Conservation (phyloP, 352 stramenopile genomes). For the Globisporangium lucens region DNA sequence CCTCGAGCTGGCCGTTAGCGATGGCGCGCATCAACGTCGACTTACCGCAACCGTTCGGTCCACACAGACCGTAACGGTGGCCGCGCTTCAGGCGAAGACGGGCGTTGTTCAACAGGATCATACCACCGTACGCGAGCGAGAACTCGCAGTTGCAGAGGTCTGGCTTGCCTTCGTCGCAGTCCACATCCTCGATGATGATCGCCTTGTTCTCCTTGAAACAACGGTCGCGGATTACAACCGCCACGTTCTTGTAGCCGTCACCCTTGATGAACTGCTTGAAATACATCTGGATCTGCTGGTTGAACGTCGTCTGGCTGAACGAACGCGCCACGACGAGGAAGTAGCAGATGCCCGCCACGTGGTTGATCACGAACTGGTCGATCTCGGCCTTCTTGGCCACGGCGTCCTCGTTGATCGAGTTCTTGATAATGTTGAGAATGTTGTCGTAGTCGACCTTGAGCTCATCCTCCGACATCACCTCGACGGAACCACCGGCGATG, state of each 20-base stretch:
- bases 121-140: slow-evolving; percentile 95
- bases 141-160: slow-evolving; percentile 99
- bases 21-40: slow-evolving; percentile 97
- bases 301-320: slow-evolving; percentile 95
- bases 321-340: slow-evolving; percentile 88
- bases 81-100: slow-evolving; percentile 90
- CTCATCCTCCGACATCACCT: slow-evolving; percentile 83
- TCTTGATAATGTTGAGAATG: slow-evolving; percentile 72
- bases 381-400: slow-evolving; percentile 84
- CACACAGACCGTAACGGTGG: slow-evolving; percentile 93
- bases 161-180: slow-evolving; percentile 96
- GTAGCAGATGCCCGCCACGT: slow-evolving; percentile 78
- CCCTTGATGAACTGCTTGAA: slow-evolving; percentile 83
- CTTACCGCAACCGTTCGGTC: slow-evolving; percentile 92
- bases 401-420: slow-evolving; percentile 75
- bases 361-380: slow-evolving; percentile 90
- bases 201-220: slow-evolving; percentile 90
- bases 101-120: slow-evolving; percentile 91
- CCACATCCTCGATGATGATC: slow-evolving; percentile 93
- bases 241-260: slow-evolving; percentile 59
- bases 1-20: slow-evolving; percentile 94
- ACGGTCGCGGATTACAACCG: slow-evolving; percentile 74
- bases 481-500: slow-evolving; percentile 91
- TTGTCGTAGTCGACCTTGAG: slow-evolving; percentile 92
- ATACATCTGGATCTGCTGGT: slow-evolving; percentile 88